Base-by-base conservation (phyloP, 768 basidiomycete species). In the Gloeostereum incarnatum region DNA sequence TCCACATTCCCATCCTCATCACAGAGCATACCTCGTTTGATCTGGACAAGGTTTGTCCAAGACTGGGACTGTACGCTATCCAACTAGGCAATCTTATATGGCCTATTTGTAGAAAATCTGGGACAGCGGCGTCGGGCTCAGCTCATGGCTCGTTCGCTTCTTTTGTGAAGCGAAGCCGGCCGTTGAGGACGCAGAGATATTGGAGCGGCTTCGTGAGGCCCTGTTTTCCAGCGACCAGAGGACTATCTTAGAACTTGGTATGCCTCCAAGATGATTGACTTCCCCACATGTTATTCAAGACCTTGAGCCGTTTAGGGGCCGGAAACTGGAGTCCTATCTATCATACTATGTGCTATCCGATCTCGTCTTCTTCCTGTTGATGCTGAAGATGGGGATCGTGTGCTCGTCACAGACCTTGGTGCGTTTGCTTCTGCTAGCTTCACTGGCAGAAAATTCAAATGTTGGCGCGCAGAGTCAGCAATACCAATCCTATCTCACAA, bases 1-100 rank as follows among this genome's bases (percentile, higher is more conserved):
- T 29, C 5, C 21, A 36, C 21, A 34, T 51, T 1, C 29, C 42
- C 33, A 44, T 93, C 43, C 62, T 53, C 22, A 63, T 96, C 17
- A 64, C 60, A 13, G 92, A 96, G 51, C 81, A 87, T 50, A 91
- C 85, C 0, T 85, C 85, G 2, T 94, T 89, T 53, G 92, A 93
- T 52, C 66, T 94, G 3, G 92, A 96, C 66, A 94, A 96, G 76
- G 92, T 88, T n/a, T n/a, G n/a, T n/a, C n/a, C n/a, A n/a, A n/a
- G n/a, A 45, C 52, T 68, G 42, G 31, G 6, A 30, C 39, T 32
- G 14, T 21, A 2, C 32, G 34, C 8, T 26, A 27, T 40, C 37
- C 24, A 14, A 25, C n/a, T n/a, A n/a, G n/a, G n/a, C n/a, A n/a
- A 31, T 33, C 23, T 17, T 36, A 27, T 7, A 40, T 35, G 9